These are phyloP conservation scores for Pleoardoris graminearum DNA, from an alignment of 2,329 filamentous ascomycete species.

Conservation along the genomic window DNA sequence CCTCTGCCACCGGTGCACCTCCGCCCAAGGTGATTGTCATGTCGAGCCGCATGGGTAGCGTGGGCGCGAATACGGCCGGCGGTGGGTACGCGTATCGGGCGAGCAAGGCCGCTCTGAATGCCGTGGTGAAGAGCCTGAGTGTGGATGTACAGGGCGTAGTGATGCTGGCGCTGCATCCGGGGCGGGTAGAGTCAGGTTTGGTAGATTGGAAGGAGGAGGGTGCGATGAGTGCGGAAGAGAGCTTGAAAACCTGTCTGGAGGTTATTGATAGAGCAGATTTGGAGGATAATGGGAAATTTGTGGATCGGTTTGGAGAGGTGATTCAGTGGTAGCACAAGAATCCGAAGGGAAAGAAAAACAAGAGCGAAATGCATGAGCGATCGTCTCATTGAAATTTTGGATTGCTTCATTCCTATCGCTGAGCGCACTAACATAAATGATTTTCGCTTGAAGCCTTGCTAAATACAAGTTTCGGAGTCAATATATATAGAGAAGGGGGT, in stretches of 20 bases:
- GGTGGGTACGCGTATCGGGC: constrained; percentile 54
- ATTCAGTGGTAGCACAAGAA: constrained; percentile 53
- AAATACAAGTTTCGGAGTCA: not conserved
- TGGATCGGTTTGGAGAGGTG: constrained; percentile 49
- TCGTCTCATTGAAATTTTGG: no score
- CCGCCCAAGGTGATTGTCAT: constrained; percentile 47
- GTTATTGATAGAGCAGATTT: constrained; percentile 41
- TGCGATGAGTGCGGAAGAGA: constrained; percentile 49
- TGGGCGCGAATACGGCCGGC: constrained; percentile 46
- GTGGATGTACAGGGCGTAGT: constrained; percentile 49
- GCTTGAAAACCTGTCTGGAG: constrained; percentile 43
- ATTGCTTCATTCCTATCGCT: not conserved
- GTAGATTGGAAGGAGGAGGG: constrained; percentile 52
- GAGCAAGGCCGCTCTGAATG: constrained; percentile 53
- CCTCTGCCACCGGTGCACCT: constrained; percentile 9
- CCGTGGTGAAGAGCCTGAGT: constrained; percentile 49
- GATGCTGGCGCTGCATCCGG: constrained; percentile 52
- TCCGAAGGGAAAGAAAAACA: not conserved
- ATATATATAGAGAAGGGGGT: constrained; percentile 1
- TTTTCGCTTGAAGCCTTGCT: not conserved
- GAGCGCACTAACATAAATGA: not conserved
- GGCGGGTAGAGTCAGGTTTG: constrained; percentile 51
- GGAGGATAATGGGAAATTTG: constrained; percentile 45
- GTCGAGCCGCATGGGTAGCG: constrained; percentile 51
- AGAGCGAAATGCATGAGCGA: no score